These are phyloP conservation scores for Postia placenta DNA, from an alignment of 768 basidiomycete species.

Conservation along the genomic window DNA sequence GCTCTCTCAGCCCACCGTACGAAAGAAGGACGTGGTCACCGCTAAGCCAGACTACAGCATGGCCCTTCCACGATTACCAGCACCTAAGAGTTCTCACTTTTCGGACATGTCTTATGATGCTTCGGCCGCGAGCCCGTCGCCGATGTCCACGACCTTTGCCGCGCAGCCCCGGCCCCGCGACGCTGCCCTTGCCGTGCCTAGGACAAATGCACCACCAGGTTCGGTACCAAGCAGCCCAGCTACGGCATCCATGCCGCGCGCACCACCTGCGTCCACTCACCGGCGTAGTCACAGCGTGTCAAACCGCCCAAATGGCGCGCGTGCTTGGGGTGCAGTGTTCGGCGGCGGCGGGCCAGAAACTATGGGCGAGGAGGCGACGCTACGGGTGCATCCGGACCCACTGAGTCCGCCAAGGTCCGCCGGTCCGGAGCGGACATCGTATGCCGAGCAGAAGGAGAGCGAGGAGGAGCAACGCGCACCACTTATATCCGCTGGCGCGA, in stretches of 20 bases:
- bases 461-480: slow-evolving; percentile 25
- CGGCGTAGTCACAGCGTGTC: slow-evolving; percentile 72
- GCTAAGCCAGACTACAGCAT: slow-evolving; percentile 71
- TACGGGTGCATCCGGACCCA: slow-evolving; percentile 15
- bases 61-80: slow-evolving; percentile 74
- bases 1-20: slow-evolving; percentile 26
- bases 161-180: slow-evolving; percentile 62
- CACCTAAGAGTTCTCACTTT: slow-evolving; percentile 76
- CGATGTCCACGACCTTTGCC: slow-evolving; percentile 43
- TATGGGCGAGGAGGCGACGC: slow-evolving; percentile 37
- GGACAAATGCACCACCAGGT: slow-evolving; percentile 21
- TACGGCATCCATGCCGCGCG: slow-evolving; percentile 43
- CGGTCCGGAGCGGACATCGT: slow-evolving; percentile 56
- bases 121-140: slow-evolving; percentile 43
- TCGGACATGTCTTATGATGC: slow-evolving; percentile 78
- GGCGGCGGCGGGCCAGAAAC: slow-evolving; percentile 31
- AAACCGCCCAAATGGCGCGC: slow-evolving; percentile 55
- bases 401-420: slow-evolving; percentile 50
- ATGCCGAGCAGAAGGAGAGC: slow-evolving; percentile 35
- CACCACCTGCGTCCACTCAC: slow-evolving; percentile 75
- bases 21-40: slow-evolving; percentile 28
- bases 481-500: slow-evolving; percentile 50
- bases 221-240: slow-evolving; percentile 19
- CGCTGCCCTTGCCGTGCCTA: slow-evolving; percentile 34
- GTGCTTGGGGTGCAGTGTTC: slow-evolving; percentile 59